Evolutionary conservation across 169 alveolate genomes (phyloP).

Genomic region (Plasmodium malariae): DNA sequence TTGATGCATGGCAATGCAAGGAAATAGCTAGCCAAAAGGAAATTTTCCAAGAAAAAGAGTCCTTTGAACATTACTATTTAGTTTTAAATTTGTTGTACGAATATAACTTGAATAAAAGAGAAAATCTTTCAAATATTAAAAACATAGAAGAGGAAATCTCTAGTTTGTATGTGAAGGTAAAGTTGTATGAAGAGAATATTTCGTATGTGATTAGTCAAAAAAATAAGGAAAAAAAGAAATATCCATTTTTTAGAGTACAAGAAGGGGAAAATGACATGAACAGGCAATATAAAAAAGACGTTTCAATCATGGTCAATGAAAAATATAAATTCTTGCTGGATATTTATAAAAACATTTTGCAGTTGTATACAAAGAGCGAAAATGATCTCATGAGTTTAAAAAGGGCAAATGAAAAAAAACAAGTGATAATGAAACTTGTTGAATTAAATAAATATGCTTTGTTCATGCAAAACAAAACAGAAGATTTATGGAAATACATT

Average conservation of each 20-base stretch:
- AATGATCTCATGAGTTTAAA: neutral
- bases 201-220: constrained; percentile 2
- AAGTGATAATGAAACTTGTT: neutral
- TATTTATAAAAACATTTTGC: constrained; percentile 17
- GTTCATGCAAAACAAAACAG: neutral
- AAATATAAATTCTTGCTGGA: constrained; percentile 6
- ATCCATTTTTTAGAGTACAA: neutral
- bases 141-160: constrained; percentile 16
- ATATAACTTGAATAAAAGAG: neutral
- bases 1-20: neutral
- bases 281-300: constrained; percentile 3
- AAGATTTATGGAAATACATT: neutral
- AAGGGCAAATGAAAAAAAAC: constrained; percentile 14
- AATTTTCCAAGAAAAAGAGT: constrained; percentile 9
- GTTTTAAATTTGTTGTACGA: constrained; percentile 2
- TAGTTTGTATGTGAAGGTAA: neutral
- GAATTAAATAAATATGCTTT: constrained; percentile 18
- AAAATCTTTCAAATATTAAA: constrained; percentile 13
- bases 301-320: constrained; percentile 3
- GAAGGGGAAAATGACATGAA: neutral
- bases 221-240: neutral
- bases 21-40: neutral
- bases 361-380: constrained; percentile 2
- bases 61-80: constrained; percentile 12
- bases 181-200: constrained; percentile 26